These are phyloP conservation scores for Calcarisporium arbuscula DNA, from an alignment of 2,329 filamentous ascomycete genomes.

Conservation along the genomic window DNA sequence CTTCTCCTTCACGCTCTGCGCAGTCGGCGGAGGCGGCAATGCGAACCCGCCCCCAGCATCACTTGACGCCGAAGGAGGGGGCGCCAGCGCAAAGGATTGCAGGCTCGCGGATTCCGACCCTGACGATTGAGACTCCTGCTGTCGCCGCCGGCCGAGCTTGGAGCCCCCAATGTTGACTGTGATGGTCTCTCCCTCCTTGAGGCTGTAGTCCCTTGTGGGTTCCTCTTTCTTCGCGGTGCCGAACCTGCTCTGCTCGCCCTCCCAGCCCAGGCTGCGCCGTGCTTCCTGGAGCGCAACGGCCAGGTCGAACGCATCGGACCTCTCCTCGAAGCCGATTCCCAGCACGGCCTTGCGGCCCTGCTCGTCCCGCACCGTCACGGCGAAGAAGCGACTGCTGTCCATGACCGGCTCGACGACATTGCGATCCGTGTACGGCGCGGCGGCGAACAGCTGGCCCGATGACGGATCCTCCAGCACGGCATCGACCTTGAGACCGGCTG, in stretches of 20 bases:
- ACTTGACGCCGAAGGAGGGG: constrained; percentile 49
- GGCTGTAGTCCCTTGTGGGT: constrained; percentile 61
- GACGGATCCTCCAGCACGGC: constrained; percentile 72
- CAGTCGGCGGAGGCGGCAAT: constrained; percentile 62
- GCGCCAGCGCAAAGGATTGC: constrained; percentile 65
- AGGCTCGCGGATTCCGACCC: constrained; percentile 23
- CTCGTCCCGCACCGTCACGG: constrained; percentile 70
- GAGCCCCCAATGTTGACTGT: constrained; percentile 64
- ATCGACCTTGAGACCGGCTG: constrained; percentile 60
- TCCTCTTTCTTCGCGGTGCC: constrained; percentile 29
- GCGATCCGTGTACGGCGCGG: constrained; percentile 65
- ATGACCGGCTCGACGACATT: constrained; percentile 68
- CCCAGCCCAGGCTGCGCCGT: constrained; percentile 60
- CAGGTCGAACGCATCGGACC: constrained; percentile 82
- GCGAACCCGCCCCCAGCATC: constrained; percentile 37
- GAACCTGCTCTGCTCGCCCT: constrained; percentile 28
- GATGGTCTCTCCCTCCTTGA: constrained; percentile 88
- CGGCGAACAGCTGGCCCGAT: constrained; percentile 73
- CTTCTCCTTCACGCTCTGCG: constrained; percentile 54
- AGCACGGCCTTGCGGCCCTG: constrained; percentile 70
- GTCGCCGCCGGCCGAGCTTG: constrained; percentile 44
- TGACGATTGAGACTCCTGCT: constrained; percentile 12
- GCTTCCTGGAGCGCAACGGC: constrained; percentile 74
- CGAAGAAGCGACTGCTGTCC: constrained; percentile 80
- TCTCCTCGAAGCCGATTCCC: constrained; percentile 82